Evolutionary conservation across 257 asterid species (phyloP).

Genomic region (Oldenlandia corymbosa): DNA sequence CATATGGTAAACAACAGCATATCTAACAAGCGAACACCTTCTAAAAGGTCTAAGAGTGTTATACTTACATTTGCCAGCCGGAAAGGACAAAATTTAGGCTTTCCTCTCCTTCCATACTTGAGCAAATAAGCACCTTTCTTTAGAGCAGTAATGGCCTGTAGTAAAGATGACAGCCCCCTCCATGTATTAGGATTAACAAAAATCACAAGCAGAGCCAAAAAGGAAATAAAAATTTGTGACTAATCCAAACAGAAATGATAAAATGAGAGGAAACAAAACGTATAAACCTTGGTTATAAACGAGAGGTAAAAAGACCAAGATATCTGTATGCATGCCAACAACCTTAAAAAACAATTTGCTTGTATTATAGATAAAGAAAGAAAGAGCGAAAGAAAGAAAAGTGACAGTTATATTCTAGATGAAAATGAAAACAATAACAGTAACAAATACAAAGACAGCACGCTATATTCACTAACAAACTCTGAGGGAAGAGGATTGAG

Average conservation of each 20-base stretch:
- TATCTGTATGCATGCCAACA: not conserved
- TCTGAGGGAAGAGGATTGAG: not conserved
- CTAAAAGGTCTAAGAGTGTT: not conserved
- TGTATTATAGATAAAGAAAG: not conserved
- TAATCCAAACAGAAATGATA: slow-evolving; percentile 15
- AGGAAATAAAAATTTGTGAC: slow-evolving; percentile 14
- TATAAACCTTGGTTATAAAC: not conserved
- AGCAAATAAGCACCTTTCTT: slow-evolving; percentile 85
- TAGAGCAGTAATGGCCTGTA: slow-evolving; percentile 78
- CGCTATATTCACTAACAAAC: not conserved
- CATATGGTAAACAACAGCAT: not conserved
- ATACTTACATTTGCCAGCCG: slow-evolving; percentile 75
- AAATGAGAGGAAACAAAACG: not conserved
- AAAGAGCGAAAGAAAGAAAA: not conserved
- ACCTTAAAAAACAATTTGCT: not conserved
- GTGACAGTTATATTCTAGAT: not conserved
- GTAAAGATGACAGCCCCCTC: slow-evolving; percentile 25
- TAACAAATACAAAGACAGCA: no score
- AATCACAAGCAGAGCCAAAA: slow-evolving; percentile 9
- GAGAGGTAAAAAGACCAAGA: not conserved
- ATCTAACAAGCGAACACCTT: not conserved
- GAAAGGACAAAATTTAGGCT: slow-evolving; percentile 90
- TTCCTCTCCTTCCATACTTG: slow-evolving; percentile 90
- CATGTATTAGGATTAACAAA: no score
- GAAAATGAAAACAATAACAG: not conserved